These are phyloP conservation scores for Alternaria ventricosa DNA, from an alignment of 2,329 filamentous ascomycete genomes.

Conservation along the genomic window DNA sequence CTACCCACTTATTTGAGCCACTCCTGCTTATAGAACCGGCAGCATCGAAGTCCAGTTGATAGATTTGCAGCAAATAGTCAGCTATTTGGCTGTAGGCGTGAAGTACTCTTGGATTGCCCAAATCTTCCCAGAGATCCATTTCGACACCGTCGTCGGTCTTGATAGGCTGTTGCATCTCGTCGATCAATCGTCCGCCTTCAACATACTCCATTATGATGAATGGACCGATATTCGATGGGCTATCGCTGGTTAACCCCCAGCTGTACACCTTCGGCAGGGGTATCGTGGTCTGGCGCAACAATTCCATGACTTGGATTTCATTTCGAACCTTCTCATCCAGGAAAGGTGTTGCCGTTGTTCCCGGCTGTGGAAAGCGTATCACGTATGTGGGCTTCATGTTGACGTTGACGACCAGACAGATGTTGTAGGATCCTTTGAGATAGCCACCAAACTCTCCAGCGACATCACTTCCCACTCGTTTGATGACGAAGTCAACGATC, in stretches of 20 bases:
- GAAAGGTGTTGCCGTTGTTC: not conserved
- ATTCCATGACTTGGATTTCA: not conserved
- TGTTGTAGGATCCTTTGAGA: not conserved
- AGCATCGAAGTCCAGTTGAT: not conserved
- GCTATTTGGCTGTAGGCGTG: not conserved
- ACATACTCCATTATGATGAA: not conserved
- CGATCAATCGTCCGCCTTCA: not conserved
- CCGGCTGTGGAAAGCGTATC: not conserved
- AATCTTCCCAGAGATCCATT: not conserved
- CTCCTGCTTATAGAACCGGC: not conserved
- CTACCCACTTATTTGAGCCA: not conserved
- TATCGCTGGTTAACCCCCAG: not conserved
- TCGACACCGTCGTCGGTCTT: not conserved
- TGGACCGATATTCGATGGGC: not conserved
- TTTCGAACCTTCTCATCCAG: not conserved
- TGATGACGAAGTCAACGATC: not conserved
- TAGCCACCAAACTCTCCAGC: not conserved
- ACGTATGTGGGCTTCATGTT: not conserved
- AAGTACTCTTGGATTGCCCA: not conserved
- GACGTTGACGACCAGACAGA: not conserved
- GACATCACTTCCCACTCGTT: accelerated
- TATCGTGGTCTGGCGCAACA: not conserved
- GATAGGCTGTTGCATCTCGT: not conserved
- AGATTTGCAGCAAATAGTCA: not conserved
- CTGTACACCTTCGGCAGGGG: not conserved